Percentiles rank a stretch among this genome's conserved stretches.
phyloP scores from a whole-genome alignment of 1,284 basidiomycete genomes.

The Earliella scabrosa region DNA sequence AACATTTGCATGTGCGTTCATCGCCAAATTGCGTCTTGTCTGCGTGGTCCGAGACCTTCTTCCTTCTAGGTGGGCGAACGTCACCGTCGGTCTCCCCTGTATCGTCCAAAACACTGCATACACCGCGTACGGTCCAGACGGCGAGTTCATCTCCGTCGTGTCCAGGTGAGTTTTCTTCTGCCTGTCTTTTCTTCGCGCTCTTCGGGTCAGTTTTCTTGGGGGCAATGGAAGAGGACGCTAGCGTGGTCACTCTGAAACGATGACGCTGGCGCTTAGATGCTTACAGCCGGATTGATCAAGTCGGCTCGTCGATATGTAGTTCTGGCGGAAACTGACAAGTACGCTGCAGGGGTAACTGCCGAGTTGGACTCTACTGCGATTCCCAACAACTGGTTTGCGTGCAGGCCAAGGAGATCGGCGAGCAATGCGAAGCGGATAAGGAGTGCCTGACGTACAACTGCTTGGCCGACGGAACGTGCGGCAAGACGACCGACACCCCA shows the following conservation, averaged over 20 bases:
- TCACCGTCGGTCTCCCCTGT: slow-evolving; percentile 67
- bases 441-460: slow-evolving; percentile 87
- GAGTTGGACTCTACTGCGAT: slow-evolving; percentile 76
- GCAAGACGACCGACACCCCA: slow-evolving; percentile 61
- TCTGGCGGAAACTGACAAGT: not conserved
- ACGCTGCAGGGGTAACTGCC: slow-evolving; percentile 66
- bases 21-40: not conserved
- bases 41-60: not conserved
- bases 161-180: slow-evolving; percentile 59
- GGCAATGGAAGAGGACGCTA: not conserved
- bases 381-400: slow-evolving; percentile 62
- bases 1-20: slow-evolving; percentile 75
- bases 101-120: slow-evolving; percentile 80
- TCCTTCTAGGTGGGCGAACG: slow-evolving; percentile 70
- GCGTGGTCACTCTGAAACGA: not conserved
- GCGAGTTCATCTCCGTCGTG: slow-evolving; percentile 75
- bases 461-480: slow-evolving; percentile 62
- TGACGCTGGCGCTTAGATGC: not conserved
- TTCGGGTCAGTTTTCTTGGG: not conserved
- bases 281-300: no score
- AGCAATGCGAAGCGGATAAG: slow-evolving; percentile 76
- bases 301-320: no score
- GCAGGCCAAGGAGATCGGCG: slow-evolving; percentile 57
- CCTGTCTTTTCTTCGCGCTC: not conserved
- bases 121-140: slow-evolving; percentile 61